Conservation (phyloP, 2,329 filamentous ascomycete species). For the Aspergillus novofumigatus region DNA sequence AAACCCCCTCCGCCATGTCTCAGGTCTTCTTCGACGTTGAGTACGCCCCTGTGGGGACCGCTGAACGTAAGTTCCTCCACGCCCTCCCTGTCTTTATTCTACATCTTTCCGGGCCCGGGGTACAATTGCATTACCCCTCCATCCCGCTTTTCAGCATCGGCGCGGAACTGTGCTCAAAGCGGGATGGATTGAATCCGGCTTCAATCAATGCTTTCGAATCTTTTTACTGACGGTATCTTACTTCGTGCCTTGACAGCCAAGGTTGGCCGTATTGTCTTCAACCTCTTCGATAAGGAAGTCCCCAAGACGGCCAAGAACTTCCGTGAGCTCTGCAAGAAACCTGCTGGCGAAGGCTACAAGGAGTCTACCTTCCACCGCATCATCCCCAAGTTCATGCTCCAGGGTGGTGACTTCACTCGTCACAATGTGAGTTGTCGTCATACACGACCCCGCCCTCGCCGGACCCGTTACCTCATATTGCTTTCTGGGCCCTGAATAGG, state of each 20-base stretch:
- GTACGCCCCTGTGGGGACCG: conserved; percentile 43
- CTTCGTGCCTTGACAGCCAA: conserved; percentile 53
- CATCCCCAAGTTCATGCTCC: conserved; percentile 91
- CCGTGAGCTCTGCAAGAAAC: conserved; percentile 73
- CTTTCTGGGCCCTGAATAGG: neutral
- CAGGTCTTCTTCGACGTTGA: conserved; percentile 72
- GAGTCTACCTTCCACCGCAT: conserved; percentile 87
- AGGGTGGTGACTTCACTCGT: conserved; percentile 93
- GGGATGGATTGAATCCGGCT: neutral
- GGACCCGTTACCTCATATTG: neutral
- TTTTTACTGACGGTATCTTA: conserved; percentile 21
- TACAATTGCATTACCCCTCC: conserved; percentile 10
- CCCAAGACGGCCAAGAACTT: conserved; percentile 88
- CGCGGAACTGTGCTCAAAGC: neutral
- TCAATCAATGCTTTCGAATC: conserved; percentile 4
- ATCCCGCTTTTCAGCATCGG: neutral
- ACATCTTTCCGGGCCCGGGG: conserved; percentile 9
- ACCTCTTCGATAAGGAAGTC: conserved; percentile 78
- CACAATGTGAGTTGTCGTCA: conserved; percentile 65
- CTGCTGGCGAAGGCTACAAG: conserved; percentile 79
- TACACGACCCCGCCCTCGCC: neutral
- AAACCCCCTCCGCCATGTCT: conserved; percentile 69
- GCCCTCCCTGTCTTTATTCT: conserved; percentile 11
- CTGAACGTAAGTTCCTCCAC: conserved; percentile 24
- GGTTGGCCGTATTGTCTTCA: conserved; percentile 78